These are phyloP conservation scores for Ophiostoma ips DNA, from an alignment of 2,329 filamentous ascomycete genomes.

Conservation along the genomic window DNA sequence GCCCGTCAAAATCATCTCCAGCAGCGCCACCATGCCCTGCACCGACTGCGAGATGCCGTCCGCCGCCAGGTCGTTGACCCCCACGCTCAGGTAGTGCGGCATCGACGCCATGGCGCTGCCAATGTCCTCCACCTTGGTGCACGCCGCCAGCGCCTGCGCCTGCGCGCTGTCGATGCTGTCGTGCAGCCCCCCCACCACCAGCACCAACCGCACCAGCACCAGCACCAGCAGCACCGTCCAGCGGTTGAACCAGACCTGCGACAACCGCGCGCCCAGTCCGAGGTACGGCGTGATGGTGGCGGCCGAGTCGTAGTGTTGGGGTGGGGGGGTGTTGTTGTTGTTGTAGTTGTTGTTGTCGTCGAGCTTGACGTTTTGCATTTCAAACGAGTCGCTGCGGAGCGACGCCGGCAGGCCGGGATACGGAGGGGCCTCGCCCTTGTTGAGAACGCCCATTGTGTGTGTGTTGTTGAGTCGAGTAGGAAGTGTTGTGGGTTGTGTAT, in stretches of 20 bases:
- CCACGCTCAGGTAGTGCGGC: constrained; percentile 84
- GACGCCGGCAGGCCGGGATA: constrained; percentile 20
- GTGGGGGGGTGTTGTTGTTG: neutral
- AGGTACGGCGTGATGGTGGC: constrained; percentile 79
- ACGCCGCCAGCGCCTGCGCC: constrained; percentile 71
- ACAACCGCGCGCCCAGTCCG: constrained; percentile 74
- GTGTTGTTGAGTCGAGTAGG: neutral
- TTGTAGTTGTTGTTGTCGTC: constrained; percentile 5
- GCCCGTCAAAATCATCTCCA: constrained; percentile 65
- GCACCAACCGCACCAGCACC: constrained; percentile 65
- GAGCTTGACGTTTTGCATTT: constrained; percentile 24
- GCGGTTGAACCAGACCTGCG: constrained; percentile 93
- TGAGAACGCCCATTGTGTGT: constrained; percentile 15
- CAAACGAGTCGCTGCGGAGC: constrained; percentile 20
- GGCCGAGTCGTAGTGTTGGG: constrained; percentile 34
- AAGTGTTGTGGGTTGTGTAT: neutral
- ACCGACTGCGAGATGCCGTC: constrained; percentile 69
- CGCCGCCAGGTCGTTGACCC: constrained; percentile 77
- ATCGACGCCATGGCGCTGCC: constrained; percentile 95
- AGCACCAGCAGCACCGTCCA: constrained; percentile 88
- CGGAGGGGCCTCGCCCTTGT: constrained; percentile 13
- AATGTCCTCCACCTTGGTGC: constrained; percentile 80
- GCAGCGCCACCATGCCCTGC: constrained; percentile 62
- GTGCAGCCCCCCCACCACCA: constrained; percentile 61
- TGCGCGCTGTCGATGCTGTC: constrained; percentile 64